Evolutionary conservation across 768 basidiomycete species (phyloP).

Genomic region (Leccinum variicolor): DNA sequence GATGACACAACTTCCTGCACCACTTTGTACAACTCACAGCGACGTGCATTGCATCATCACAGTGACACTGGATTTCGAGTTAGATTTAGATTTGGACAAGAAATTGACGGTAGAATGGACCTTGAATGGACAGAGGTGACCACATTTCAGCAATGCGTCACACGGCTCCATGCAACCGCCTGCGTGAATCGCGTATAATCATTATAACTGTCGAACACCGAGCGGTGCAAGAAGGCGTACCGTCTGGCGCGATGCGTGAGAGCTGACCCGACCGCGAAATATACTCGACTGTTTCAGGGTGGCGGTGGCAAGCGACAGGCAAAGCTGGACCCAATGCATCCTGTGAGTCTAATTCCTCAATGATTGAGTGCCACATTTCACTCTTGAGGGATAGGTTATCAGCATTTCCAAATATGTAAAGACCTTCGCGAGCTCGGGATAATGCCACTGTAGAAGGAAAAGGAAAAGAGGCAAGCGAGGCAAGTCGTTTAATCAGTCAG

Average conservation of each 20-base stretch:
- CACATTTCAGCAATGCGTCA: slow-evolving; percentile 50
- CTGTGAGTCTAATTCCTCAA: slow-evolving; percentile 51
- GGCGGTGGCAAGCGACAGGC: slow-evolving; percentile 56
- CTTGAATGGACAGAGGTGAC: slow-evolving; percentile 62
- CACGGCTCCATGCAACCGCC: slow-evolving; percentile 66
- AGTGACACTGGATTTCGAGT: slow-evolving; percentile 47
- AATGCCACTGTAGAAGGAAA: slow-evolving; percentile 49
- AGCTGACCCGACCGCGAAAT: slow-evolving; percentile 53
- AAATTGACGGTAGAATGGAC: slow-evolving; percentile 26
- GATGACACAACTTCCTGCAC: slow-evolving; percentile 51
- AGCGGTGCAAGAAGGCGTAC: slow-evolving; percentile 25
- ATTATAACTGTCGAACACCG: background rate
- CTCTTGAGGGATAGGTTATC: slow-evolving; percentile 47
- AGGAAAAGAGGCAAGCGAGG: background rate
- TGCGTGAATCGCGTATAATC: slow-evolving; percentile 12
- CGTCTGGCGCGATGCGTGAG: slow-evolving; percentile 51
- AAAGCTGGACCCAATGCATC: slow-evolving; percentile 49
- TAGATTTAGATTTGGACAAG: background rate
- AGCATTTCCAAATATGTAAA: slow-evolving; percentile 72
- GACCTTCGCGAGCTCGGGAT: slow-evolving; percentile 69
- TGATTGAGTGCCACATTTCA: slow-evolving; percentile 54
- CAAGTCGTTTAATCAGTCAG: background rate
- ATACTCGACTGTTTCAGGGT: slow-evolving; percentile 40
- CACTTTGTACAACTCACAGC: slow-evolving; percentile 43
- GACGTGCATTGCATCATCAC: slow-evolving; percentile 54